Percentiles rank a stretch among this genome's conserved stretches.
Evolutionary conservation across 805 yeast genomes (phyloP).

Genomic region (Trichomonascus vanleenenianus): DNA sequence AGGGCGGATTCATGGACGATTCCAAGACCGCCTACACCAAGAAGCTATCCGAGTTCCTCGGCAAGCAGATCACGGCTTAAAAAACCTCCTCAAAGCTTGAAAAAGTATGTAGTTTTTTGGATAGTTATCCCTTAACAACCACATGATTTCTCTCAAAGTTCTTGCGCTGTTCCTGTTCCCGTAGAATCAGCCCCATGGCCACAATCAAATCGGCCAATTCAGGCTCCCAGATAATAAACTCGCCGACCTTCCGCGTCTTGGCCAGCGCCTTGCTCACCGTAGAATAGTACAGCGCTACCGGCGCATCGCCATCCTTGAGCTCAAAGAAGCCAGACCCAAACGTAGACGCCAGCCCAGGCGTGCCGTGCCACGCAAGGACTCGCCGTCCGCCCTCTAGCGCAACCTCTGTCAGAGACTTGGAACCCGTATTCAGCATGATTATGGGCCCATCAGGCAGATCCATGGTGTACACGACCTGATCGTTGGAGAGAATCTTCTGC

Average conservation of each 20-base stretch:
- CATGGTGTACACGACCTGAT: background rate
- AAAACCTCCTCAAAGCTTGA: no score
- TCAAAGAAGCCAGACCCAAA: slow-evolving; percentile 1
- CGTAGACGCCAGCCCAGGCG: slow-evolving; percentile 1
- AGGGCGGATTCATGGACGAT: no score
- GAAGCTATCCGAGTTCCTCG: no score
- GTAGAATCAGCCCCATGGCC: background rate
- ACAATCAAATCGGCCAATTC: background rate
- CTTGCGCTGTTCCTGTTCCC: slow-evolving; percentile 1
- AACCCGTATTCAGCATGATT: background rate
- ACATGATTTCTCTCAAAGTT: background rate
- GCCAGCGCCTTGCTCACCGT: background rate
- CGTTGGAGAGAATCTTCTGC: slow-evolving; percentile 1
- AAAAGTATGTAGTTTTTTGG: no score
- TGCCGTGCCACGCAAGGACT: background rate
- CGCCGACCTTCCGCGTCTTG: background rate
- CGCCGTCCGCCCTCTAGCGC: background rate
- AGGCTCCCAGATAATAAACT: background rate
- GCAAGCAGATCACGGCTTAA: no score
- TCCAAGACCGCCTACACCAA: no score
- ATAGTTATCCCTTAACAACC: background rate
- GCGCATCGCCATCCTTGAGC: background rate
- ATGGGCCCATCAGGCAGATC: background rate
- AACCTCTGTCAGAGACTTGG: background rate
- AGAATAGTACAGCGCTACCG: background rate